Base-by-base conservation (phyloP, 495 filamentous ascomycete species). In the Filosporella fistucella region DNA sequence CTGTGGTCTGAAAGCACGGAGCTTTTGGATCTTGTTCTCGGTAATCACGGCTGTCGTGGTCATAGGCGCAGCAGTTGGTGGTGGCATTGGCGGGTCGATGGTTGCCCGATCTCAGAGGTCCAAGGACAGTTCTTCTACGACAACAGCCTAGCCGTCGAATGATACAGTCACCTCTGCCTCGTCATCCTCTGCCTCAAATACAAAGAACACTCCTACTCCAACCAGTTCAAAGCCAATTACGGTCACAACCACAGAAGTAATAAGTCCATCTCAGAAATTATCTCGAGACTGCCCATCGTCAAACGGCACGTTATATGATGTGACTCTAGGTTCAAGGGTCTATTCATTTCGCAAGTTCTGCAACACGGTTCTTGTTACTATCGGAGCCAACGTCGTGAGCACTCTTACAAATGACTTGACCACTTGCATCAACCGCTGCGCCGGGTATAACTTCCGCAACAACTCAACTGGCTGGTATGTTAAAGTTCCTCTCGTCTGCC, bases 391-490 rank as follows among this genome's bases (percentile, higher is more conserved):
- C 25, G 42, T 44, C 42, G 42, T 44, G 23, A 44, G 42, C 42
- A 44, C 42, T 32, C 42, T 17, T 44, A 44, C 42, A 44, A 44
- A 44, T 44, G 42, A 44, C 42, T 44, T 44, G 23, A 44, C 28
- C 26, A 44, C 23, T 32, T 44, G 42, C 42, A 44, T 44, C 42
- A 44, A 44, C 42, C 42, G 25, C 22, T 44, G 26, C 42, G 42
- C 42, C 26, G 42, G 25, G 42, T 44, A 44, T 44, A 44, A 28
- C 26, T 44, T 44, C 42, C 42, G 32, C 42, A 44, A 44, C 42
- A 44, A 44, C 42, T 44, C 42, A 28, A 44, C 42, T 44, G 42
- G 26, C 42, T 29, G 42, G 42, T 44, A 44, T 44, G 42, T 44
- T 44, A 44, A n/a, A 30, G 42, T 44, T 44, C 25, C 42, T 44